Conservation (phyloP, 805 yeast species). For the Pichia nanzhaoensis region DNA sequence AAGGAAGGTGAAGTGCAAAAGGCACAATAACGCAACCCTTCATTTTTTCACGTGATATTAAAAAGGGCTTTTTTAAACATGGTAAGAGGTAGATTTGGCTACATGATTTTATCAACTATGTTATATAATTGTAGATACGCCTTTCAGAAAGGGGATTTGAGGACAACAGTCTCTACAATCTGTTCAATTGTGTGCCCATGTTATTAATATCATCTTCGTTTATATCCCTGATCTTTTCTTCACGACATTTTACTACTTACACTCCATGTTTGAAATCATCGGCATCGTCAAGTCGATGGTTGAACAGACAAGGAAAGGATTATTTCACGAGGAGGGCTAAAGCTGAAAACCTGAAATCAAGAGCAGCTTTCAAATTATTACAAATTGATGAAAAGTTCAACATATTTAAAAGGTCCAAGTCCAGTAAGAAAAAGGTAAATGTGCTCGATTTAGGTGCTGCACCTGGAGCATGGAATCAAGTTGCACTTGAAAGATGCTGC, state of each 20-base stretch:
- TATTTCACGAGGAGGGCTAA: slow-evolving; percentile 61
- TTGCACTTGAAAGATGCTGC: slow-evolving; percentile 50
- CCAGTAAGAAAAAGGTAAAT: slow-evolving; percentile 11
- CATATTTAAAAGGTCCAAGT: slow-evolving; percentile 36
- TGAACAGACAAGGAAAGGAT: slow-evolving; percentile 63
- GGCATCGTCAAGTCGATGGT: slow-evolving; percentile 63
- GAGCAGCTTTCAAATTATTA: slow-evolving; percentile 86
- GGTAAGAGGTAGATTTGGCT: no score
- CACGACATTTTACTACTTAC: background rate
- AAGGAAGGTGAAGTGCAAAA: background rate
- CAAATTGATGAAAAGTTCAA: slow-evolving; percentile 64
- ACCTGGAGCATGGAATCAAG: slow-evolving; percentile 94
- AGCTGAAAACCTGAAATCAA: slow-evolving; percentile 54
- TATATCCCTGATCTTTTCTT: no score
- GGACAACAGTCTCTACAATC: no score
- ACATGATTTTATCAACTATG: no score
- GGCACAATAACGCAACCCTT: background rate
- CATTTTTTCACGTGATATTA: no score
- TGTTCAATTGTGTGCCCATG: no score
- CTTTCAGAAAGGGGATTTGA: no score
- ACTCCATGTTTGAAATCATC: slow-evolving; percentile 22
- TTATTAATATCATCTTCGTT: no score
- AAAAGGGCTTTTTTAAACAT: no score
- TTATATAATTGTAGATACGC: no score
- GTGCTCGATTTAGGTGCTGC: slow-evolving; percentile 89